Conservation (phyloP, 2,329 filamentous ascomycete genomes). For the Penicillium occitanis region DNA sequence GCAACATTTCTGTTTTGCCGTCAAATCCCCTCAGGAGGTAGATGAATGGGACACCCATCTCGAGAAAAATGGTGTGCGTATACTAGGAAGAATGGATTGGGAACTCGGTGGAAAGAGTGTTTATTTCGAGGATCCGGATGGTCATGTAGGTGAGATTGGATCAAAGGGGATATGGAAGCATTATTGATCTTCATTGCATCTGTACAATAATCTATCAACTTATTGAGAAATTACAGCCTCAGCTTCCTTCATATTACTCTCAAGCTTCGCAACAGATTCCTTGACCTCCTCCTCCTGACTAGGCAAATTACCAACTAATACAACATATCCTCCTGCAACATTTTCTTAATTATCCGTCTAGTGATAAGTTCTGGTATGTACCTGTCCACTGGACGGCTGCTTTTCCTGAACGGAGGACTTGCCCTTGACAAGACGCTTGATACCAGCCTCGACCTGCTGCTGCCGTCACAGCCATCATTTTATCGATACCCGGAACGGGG, state of each 20-base stretch:
- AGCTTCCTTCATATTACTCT: neutral
- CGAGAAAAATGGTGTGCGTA: conserved; percentile 26
- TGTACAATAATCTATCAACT: neutral
- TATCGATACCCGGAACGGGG: neutral
- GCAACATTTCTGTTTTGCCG: conserved; percentile 33
- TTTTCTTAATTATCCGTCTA: neutral
- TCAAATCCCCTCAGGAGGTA: conserved; percentile 27
- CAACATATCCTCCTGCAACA: conserved; percentile 43
- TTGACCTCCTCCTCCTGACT: conserved; percentile 46
- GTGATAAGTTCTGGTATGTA: neutral
- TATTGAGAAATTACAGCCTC: neutral
- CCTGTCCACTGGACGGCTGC: neutral
- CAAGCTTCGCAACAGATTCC: conserved; percentile 14
- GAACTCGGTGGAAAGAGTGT: conserved; percentile 31
- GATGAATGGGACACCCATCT: conserved; percentile 29
- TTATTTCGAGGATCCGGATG: conserved; percentile 34
- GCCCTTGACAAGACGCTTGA: neutral
- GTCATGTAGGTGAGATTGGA: conserved; percentile 34
- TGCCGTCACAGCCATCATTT: neutral
- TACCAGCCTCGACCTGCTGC: neutral
- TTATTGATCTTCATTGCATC: conserved; percentile 20
- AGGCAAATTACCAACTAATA: conserved; percentile 56
- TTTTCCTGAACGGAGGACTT: neutral
- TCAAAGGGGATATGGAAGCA: conserved; percentile 34
- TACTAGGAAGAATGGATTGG: conserved; percentile 31